Evolutionary conservation across 331 rosid genomes (phyloP), one percentile per base, ranked within the genome.

Genomic region (Cydonia oblonga): DNA sequence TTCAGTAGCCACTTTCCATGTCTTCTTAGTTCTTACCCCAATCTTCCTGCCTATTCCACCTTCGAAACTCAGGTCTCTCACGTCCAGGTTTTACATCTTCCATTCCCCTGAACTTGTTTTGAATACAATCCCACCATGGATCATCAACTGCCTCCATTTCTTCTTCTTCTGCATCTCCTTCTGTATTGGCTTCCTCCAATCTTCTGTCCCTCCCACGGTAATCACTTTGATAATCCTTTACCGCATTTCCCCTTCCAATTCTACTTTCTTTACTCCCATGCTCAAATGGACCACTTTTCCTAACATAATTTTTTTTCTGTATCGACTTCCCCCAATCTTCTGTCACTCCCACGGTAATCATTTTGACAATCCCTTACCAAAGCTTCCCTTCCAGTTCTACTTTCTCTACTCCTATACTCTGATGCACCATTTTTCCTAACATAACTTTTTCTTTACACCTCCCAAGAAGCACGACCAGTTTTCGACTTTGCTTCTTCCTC

Each of bases 11-110:
- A 89, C 98, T 72, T 79, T 86, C 97, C 90, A 93, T 76, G 92
- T 93, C 83, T n/a, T n/a, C n/a, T n/a, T n/a, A n/a, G n/a, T 83
- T 87, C 69, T 84, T 86, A 49, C 90, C 96, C 97, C 96, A 93
- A 75, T 52, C 84, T 66, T 90, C 98, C 68, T 91, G 84, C 81
- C 76, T 86, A 53, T 90, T 77, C 96, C 96, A 93, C 77, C 91
- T 87, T 67, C 78, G 81, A 73, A 71, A 66, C 76, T 91, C 95
- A 13, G 90, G 90, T 79, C 78, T 89, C 83, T 84, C 92, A 2
- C 9, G 29, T 73, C 83, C 84, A 67, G 69, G 85, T 73, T 35
- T 82, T 59, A 24, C 85, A 32, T 88, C 81, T 67, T 59, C 87
- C 80, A 77, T 61, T 80, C 93, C 84, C 75, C 61, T 78, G 81